phyloP scores from a whole-genome alignment of 225 moss, liverwort and hornwort genomes.

The Physcomitrellopsis africana region DNA sequence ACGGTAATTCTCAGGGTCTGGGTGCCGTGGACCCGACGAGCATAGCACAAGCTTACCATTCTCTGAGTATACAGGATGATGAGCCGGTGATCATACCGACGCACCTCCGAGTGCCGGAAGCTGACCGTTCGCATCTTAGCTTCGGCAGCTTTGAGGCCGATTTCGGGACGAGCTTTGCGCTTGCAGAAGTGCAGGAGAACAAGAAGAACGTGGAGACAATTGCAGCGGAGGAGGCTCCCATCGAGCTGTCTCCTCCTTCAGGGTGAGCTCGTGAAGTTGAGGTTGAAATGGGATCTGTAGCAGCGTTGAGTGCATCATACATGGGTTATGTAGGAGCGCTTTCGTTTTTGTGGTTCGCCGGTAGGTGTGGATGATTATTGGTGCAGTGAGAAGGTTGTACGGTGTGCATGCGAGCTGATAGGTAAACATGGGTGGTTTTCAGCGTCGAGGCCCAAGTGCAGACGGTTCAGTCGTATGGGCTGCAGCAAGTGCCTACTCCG shows the following conservation, averaged over 20 bases:
- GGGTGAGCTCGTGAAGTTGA: conserved; percentile 29
- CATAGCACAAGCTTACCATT: conserved; percentile 62
- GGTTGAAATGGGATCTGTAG: neutral
- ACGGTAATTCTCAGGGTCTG: conserved; percentile 45
- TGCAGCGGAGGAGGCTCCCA: conserved; percentile 29
- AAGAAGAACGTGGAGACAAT: conserved; percentile 42
- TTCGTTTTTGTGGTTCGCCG: no score
- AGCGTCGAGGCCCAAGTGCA: conserved; percentile 41
- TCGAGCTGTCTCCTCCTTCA: conserved; percentile 33
- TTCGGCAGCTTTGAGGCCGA: conserved; percentile 94
- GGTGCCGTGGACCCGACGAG: conserved; percentile 54
- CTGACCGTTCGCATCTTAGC: conserved; percentile 84
- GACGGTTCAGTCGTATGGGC: conserved; percentile 45
- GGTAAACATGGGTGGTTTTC: neutral
- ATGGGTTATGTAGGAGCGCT: no score
- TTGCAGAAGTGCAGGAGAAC: conserved; percentile 63
- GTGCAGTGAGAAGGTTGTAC: no score
- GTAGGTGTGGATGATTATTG: no score
- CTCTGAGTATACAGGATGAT: conserved; percentile 69
- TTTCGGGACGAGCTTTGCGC: conserved; percentile 61
- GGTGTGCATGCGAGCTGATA: neutral
- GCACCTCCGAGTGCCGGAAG: conserved; percentile 88
- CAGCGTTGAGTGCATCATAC: no score
- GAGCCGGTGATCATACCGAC: conserved; percentile 91
- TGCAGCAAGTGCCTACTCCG: conserved; percentile 36